Percentiles rank a stretch among this genome's conserved stretches.
Conservation (phyloP, 352 stramenopile genomes). For the Phytophthora podocarpi region DNA sequence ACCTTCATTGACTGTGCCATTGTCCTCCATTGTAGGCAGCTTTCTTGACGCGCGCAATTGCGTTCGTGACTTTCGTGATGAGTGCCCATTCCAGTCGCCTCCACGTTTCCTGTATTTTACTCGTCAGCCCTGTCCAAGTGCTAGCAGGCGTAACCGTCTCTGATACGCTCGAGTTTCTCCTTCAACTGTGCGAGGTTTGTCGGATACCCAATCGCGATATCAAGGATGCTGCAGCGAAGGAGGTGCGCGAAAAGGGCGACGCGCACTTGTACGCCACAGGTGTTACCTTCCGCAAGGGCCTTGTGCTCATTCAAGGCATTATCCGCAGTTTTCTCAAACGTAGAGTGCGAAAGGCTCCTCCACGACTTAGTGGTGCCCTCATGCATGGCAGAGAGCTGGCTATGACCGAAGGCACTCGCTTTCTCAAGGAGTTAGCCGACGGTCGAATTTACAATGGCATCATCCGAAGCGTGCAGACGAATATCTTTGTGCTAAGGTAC, state of each 20-base stretch:
- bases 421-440: conserved; percentile 76
- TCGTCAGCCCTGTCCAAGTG: conserved; percentile 87
- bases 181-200: conserved; percentile 73
- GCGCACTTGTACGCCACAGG: conserved; percentile 71
- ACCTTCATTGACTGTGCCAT: background rate
- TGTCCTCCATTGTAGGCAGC: conserved; percentile 46
- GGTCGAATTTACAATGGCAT: conserved; percentile 71
- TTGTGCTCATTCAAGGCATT: conserved; percentile 74
- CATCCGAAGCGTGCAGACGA: conserved; percentile 50
- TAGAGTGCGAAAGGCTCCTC: conserved; percentile 34
- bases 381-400: conserved; percentile 15
- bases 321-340: conserved; percentile 75
- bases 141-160: conserved; percentile 67
- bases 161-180: conserved; percentile 77
- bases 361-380: background rate
- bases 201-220: conserved; percentile 46
- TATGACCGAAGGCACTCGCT: conserved; percentile 63
- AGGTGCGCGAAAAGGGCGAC: conserved; percentile 71
- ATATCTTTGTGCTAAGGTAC: conserved; percentile 63
- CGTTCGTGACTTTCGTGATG: conserved; percentile 76
- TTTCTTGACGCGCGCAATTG: conserved; percentile 78
- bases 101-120: conserved; percentile 68
- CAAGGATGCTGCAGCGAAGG: conserved; percentile 56
- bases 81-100: conserved; percentile 35
- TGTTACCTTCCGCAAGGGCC: conserved; percentile 71